These are phyloP conservation scores for Bolboschoenus planiculmis DNA, from an alignment of 176 grass and related monocot genomes.

Conservation along the genomic window DNA sequence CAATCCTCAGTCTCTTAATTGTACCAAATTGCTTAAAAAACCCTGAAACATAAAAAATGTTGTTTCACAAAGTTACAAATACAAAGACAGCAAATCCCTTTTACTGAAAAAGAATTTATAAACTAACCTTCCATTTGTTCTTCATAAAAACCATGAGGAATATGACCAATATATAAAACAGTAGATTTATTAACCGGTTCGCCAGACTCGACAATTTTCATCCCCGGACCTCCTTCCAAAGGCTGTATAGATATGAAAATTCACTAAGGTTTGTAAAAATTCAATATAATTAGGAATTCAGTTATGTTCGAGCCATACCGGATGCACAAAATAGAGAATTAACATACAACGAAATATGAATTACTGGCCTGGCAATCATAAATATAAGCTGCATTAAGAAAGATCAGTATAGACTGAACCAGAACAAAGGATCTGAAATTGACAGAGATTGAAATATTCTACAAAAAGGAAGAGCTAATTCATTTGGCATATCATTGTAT, in stretches of 20 bases:
- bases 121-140: constrained; percentile 79
- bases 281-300: not conserved
- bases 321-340: not conserved
- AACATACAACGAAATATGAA: not conserved
- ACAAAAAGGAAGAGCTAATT: not conserved
- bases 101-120: not conserved
- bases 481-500: no score
- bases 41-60: constrained; percentile 25
- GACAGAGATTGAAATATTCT: not conserved
- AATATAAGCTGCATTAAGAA: not conserved
- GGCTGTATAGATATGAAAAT: constrained; percentile 35
- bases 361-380: not conserved
- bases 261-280: not conserved
- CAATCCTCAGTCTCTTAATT: constrained; percentile 66
- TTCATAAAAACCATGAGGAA: constrained; percentile 94
- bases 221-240: constrained; percentile 46
- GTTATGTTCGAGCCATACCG: not conserved
- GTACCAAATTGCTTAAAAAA: constrained; percentile 88
- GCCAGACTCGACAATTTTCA: constrained; percentile 21
- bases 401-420: not conserved
- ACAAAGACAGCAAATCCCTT: not conserved
- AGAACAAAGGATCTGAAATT: not conserved
- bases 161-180: constrained; percentile 77
- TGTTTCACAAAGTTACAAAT: not conserved
- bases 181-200: constrained; percentile 61